Evolutionary conservation across 1,284 basidiomycete species (phyloP), one percentile per base, ranked within the genome.

Genomic region (Polyporus tsugae): DNA sequence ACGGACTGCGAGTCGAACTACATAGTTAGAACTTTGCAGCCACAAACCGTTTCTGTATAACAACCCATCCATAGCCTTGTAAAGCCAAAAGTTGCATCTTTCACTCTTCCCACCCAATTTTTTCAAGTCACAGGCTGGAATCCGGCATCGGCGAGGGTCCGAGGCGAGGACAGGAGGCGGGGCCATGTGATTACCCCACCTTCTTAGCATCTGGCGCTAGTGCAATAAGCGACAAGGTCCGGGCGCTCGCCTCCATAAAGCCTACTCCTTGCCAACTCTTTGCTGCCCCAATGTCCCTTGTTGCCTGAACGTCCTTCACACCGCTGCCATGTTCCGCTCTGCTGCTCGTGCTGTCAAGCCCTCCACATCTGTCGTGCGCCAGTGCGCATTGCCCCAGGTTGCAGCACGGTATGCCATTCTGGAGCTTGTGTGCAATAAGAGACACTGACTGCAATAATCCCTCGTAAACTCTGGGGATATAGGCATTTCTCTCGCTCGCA

Each of bases 311-410:
- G 6, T 17, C 22, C 33, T 25, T 19, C 11, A 35, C 29, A 9
- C 62, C 42, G 6, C 4, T 38, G 58, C 36, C 58, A 72, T 72
- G 68, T 42, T 72, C 1, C 69, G 68, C 60, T 66, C 69, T 62
- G 65, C 67, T 69, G 57, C 62, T 22, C 69, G 71, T 63, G 60
- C 42, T n/a, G n/a, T n/a, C 4, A 69, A 65, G 63, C 61, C 66
- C 7, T n/a, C 66, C 35, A 42, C 66, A 39, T 69, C 86, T 82
- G 67, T 66, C 78, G 5, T 85, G 86, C 78, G 79, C 84, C 33
- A 79, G 83, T n/a, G 83, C 83, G 44, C 77, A 39, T 57, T 64
- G 57, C 57, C 60, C 15, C 61, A 63, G 19, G 52, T 67, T n/a
- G 61, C 69, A 44, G 63, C 69, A 41, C 42, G 63, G 72, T 60